Evolutionary conservation across 2,329 filamentous ascomycete genomes (phyloP), one percentile per base, ranked within the genome.

Genomic region (Incumbomyces delicatus): DNA sequence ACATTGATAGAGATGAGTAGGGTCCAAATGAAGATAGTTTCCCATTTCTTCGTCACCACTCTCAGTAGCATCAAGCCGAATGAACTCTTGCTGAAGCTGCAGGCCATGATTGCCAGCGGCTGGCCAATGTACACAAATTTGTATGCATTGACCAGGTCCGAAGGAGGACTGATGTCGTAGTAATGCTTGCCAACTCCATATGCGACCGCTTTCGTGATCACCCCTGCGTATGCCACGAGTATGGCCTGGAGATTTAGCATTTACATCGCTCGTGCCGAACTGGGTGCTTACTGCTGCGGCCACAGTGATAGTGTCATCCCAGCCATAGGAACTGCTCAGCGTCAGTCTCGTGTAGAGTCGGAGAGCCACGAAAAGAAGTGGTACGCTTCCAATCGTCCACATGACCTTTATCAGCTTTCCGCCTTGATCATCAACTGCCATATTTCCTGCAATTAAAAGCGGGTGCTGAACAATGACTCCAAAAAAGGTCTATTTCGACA

Each of bases 41-140:
- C 64, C 62, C 61, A 65, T 10, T 20, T 45, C 8, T 53, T 51
- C 2, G 57, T 57, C 10, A 68, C 64, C 13, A 70, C 54, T 0
- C 66, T 61, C 2, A 68, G 52, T 7, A 70, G 46, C 42, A 70
- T 69, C 7, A 67, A 58, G 0, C 64, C 66, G 0, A 70, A 53
- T 0, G 66, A 67, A 41, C 57, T 50, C 31, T 70, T 70, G 0
- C 66, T 63, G 6, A 63, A 53, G 4, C 62, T 63, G 58, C 67
- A 70, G 11, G 64, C 66, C 1, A 66, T 40, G 4, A 70, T 54
- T 1, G 62, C 62, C 29, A 70, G 67, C 0, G 60, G 65, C 60
- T 52, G 57, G 59, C 16, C 65, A 36, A 57, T 55, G 16, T 55
- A 48, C 30, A 55, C 14, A 56, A 64, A 62, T 1, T 53, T 35